These are phyloP conservation scores for Inosperma sp. DNA, from an alignment of 768 basidiomycete species.

Conservation along the genomic window DNA sequence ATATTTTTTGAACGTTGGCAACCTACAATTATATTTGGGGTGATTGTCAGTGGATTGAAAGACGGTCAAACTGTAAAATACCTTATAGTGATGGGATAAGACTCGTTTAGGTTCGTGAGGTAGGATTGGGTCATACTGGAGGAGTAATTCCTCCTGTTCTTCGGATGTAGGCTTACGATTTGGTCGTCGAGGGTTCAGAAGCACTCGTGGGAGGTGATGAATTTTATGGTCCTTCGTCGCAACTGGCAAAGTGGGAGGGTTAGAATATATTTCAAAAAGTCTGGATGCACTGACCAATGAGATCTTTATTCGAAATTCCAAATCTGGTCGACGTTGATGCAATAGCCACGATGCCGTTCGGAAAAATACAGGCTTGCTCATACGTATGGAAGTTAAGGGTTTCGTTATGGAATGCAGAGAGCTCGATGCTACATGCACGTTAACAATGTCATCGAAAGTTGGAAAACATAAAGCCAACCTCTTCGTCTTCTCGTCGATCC, in stretches of 20 bases:
- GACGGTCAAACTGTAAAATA: conserved; percentile 9
- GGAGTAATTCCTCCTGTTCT: conserved; percentile 81
- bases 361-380: conserved; percentile 68
- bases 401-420: conserved; percentile 46
- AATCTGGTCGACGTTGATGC: conserved; percentile 79
- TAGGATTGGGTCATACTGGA: conserved; percentile 79
- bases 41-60: background rate
- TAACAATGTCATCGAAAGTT: background rate
- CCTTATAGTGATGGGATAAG: conserved; percentile 48
- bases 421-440: conserved; percentile 35
- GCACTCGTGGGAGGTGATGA: conserved; percentile 62
- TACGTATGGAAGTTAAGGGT: conserved; percentile 51
- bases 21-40: conserved; percentile 42
- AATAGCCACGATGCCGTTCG: conserved; percentile 64
- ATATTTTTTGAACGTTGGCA: conserved; percentile 58
- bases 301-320: conserved; percentile 81
- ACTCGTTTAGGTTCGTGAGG: conserved; percentile 60
- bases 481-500: conserved; percentile 59
- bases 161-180: conserved; percentile 64
- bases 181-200: conserved; percentile 83
- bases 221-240: conserved; percentile 73
- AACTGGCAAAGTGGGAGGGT: conserved; percentile 41
- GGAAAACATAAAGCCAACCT: conserved; percentile 47
- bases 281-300: conserved; percentile 62
- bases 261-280: background rate